A percentile compares a stretch with the other conserved stretches of the same genome.
Evolutionary conservation across 768 basidiomycete species (phyloP).

Genomic region (Phanerochaete carnosa): DNA sequence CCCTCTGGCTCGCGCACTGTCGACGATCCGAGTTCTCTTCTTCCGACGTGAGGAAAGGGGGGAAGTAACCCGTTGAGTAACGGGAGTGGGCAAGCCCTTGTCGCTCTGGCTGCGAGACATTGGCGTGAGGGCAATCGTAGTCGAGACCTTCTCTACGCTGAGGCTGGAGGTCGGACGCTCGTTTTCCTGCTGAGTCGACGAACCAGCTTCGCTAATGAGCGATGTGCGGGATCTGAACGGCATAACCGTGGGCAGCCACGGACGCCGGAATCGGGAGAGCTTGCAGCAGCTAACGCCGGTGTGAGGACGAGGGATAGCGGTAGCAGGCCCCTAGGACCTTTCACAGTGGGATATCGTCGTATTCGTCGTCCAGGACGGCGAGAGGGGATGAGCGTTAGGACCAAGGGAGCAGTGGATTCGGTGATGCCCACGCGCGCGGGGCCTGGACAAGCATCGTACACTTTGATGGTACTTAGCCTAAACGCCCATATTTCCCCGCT

Average conservation of each 20-base stretch:
- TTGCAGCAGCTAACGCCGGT: neutral
- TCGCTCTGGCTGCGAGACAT: neutral
- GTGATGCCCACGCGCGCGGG: neutral
- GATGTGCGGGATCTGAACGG: constrained; percentile 8
- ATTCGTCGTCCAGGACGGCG: neutral
- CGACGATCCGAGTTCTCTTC: constrained; percentile 4
- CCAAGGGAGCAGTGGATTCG: neutral
- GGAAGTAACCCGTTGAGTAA: neutral
- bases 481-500: neutral
- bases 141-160: constrained; percentile 1
- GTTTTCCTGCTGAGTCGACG: constrained; percentile 3
- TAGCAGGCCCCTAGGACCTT: no score
- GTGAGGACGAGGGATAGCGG: neutral
- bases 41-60: neutral
- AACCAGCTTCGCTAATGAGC: neutral
- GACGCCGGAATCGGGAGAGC: neutral
- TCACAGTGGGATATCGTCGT: neutral
- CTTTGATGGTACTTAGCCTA: neutral
- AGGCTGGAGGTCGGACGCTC: neutral
- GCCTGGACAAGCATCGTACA: neutral
- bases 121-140: neutral
- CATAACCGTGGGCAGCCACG: neutral
- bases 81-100: neutral
- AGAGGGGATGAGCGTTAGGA: neutral
- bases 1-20: neutral